Evolutionary conservation across 495 filamentous ascomycete genomes (phyloP), one percentile per base, ranked within the genome.

Genomic region (Aspergillus heteromorphus): DNA sequence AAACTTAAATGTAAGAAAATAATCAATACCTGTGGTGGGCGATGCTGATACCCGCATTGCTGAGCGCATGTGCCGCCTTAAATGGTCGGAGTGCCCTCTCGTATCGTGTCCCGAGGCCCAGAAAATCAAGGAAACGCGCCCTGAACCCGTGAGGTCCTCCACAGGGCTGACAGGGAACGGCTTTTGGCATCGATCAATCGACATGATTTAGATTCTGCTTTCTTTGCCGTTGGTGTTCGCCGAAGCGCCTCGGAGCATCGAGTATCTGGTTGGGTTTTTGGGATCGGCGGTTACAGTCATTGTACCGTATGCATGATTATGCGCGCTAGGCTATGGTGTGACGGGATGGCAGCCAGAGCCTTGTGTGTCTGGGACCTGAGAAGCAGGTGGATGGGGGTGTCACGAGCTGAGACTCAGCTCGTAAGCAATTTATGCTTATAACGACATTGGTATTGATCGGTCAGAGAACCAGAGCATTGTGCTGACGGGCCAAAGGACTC

Each of bases 401-500:
- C 18, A 49, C 52, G 49, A 43, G 49, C 42, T 40, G 45, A 45
- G 18, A 45, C 16, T 38, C 45, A 41, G 42, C 47, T 49, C n/a
- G 34, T 38, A 38, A 38, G 34, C 34, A 38, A 14, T 13, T 38
- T 38, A 38, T 38, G 34, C 7, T 38, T 38, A 13, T 14, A 38
- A n/a, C 34, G 11, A 38, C 34, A 30, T 36, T 34, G 52, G 25
- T 27, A 57, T 56, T 45, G 50, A 55, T 21, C 34, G 7, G 11
- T 30, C 49, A 17, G 36, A 17, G 42, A 34, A 51, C 40, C 42
- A 9, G 51, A 45, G 1, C 38, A 45, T 14, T 19, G n/a, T 38
- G 57, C 57, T 59, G 48, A 59, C 57, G 27, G 43, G 56, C 47
- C 54, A 47, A 13, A 6, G 19, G 49, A 45, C 40, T 47, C 43